Conservation (phyloP, 192 early-diverging fungal species). For the Rhizophagus clarus region DNA sequence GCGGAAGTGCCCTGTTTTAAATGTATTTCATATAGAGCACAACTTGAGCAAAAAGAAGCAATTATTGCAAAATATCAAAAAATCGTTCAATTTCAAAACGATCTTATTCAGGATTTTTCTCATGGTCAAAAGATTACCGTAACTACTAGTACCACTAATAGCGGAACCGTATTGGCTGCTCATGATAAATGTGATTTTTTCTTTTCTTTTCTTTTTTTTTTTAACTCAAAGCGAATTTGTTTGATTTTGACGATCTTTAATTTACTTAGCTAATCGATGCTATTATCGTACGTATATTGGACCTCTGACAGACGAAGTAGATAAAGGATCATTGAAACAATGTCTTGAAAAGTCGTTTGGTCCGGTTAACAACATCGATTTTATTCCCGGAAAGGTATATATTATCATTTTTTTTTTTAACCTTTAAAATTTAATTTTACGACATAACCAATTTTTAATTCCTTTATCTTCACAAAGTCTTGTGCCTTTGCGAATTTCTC, state of each 20-base stretch:
- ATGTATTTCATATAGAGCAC: background rate
- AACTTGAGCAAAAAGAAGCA: conserved; percentile 9
- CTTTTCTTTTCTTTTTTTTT: no score
- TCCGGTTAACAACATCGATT: background rate
- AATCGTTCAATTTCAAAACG: background rate
- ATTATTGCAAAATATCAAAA: conserved; percentile 12
- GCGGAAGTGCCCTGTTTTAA: background rate
- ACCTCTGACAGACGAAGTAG: background rate
- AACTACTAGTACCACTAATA: no score
- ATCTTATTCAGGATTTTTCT: conserved; percentile 21
- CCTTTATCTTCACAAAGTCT: background rate
- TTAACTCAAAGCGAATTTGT: background rate
- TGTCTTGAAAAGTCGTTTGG: conserved; percentile 1
- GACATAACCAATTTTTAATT: background rate
- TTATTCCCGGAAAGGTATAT: conserved; percentile 6
- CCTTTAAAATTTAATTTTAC: background rate
- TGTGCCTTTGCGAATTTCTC: conserved; percentile 13
- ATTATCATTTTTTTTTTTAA: background rate
- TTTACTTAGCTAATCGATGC: background rate
- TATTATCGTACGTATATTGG: conserved; percentile 14
- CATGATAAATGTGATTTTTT: background rate
- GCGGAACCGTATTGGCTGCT: background rate
- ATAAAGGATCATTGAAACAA: background rate
- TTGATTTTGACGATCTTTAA: background rate
- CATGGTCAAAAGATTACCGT: background rate